A percentile compares a stretch with the other conserved stretches of the same genome.
phyloP scores from a whole-genome alignment of 768 basidiomycete species.

The Stropharia rugosoannulata region DNA sequence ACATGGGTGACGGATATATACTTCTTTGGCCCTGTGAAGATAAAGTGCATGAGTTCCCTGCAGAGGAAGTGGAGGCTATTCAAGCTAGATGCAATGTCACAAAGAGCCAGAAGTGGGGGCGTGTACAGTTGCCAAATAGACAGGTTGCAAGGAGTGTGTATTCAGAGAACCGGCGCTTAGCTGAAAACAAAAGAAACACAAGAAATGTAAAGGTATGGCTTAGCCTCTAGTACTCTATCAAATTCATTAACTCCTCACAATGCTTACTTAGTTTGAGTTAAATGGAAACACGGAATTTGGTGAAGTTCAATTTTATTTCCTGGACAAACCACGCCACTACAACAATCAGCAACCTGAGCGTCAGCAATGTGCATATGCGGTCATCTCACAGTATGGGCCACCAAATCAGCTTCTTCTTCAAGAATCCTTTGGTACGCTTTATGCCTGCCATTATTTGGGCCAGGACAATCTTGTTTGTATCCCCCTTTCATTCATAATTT shows the following conservation, averaged over 20 bases:
- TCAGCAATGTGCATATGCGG: neutral
- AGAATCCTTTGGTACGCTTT: slow-evolving; percentile 5
- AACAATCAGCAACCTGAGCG: neutral
- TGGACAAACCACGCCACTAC: neutral
- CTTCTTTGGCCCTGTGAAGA: slow-evolving; percentile 14
- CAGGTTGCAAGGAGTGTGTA: slow-evolving; percentile 33
- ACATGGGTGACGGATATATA: neutral
- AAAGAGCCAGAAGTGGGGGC: slow-evolving; percentile 27
- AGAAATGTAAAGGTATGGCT: slow-evolving; percentile 20
- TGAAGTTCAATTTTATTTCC: slow-evolving; percentile 21
- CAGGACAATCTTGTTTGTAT: slow-evolving; percentile 1
- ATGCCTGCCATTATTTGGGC: slow-evolving; percentile 5
- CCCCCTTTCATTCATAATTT: slow-evolving; percentile 8
- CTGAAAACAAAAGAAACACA: slow-evolving; percentile 12
- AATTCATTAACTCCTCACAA: neutral
- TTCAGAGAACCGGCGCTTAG: slow-evolving; percentile 23
- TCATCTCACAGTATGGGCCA: neutral
- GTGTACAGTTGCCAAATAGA: slow-evolving; percentile 34
- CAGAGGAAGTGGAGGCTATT: slow-evolving; percentile 2
- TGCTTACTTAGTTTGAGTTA: slow-evolving; percentile 1
- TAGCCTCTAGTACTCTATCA: neutral
- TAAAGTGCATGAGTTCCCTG: neutral
- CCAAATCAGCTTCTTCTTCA: slow-evolving; percentile 4
- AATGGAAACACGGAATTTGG: slow-evolving; percentile 10
- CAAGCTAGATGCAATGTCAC: neutral